Conservation (phyloP, 2,329 filamentous ascomycete genomes). For the Calonectria leucothoes region DNA sequence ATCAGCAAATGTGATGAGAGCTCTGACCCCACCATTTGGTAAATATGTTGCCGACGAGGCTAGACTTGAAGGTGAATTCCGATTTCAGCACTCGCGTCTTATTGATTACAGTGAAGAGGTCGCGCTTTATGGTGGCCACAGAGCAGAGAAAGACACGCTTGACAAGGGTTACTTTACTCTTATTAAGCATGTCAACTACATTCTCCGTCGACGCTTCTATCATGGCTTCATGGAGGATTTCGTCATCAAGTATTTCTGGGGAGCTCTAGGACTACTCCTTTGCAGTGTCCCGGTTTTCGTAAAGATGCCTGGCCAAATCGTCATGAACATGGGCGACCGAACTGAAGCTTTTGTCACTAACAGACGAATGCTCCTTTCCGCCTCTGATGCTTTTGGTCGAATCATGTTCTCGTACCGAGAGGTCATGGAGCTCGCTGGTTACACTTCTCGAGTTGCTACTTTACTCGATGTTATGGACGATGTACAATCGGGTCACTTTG, state of each 20-base stretch:
- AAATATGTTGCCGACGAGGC: constrained; percentile 98
- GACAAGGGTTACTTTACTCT: constrained; percentile 99
- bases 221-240: constrained; percentile 99
- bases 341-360: constrained; percentile 92
- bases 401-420: constrained; percentile 99
- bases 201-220: constrained; percentile 89
- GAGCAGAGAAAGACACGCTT: constrained; percentile 93
- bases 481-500: constrained; percentile 87
- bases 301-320: constrained; percentile 80
- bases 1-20: constrained; percentile 92
- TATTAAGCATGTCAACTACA: constrained; percentile 99
- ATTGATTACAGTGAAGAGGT: constrained; percentile 98
- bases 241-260: constrained; percentile 99
- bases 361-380: constrained; percentile 88
- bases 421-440: constrained; percentile 93
- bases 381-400: constrained; percentile 94
- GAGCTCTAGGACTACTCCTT: constrained; percentile 87
- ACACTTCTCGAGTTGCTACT: constrained; percentile 91
- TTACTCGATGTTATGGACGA: constrained; percentile 95
- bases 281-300: constrained; percentile 98
- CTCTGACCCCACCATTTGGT: constrained; percentile 93
- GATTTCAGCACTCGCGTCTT: constrained; percentile 92
- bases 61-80: constrained; percentile 92
- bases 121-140: constrained; percentile 90
- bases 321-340: constrained; percentile 75